Conservation (phyloP, 441 rosid species). For the Brassica hybrid region DNA sequence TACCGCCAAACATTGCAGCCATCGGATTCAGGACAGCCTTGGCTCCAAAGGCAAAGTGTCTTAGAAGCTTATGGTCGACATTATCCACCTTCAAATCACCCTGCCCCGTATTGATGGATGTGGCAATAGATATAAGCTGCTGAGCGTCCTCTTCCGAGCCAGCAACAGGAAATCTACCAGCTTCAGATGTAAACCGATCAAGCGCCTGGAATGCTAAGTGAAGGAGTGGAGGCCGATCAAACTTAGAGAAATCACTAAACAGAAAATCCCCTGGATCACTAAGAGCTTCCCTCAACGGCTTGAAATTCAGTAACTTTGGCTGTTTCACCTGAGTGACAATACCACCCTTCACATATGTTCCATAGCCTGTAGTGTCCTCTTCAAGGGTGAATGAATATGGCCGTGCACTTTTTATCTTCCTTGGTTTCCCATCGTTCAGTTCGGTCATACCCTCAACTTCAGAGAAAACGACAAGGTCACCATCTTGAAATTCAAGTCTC, state of each 20-base stretch:
- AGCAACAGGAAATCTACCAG: slow-evolving; percentile 77
- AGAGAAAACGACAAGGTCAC: slow-evolving; percentile 86
- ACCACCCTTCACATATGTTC: slow-evolving; percentile 78
- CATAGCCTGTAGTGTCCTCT: slow-evolving; percentile 72
- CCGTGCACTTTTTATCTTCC: slow-evolving; percentile 80
- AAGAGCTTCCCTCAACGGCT: slow-evolving; percentile 78
- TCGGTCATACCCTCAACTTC: slow-evolving; percentile 90
- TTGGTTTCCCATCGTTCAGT: slow-evolving; percentile 88
- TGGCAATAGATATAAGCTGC: slow-evolving; percentile 64
- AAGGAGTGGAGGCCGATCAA: slow-evolving; percentile 84
- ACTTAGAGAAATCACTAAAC: slow-evolving; percentile 84
- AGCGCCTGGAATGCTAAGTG: slow-evolving; percentile 92
- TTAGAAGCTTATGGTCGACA: slow-evolving; percentile 66
- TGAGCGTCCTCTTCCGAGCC: slow-evolving; percentile 90
- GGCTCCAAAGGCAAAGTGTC: slow-evolving; percentile 86
- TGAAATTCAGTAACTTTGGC: slow-evolving; percentile 78
- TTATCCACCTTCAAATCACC: slow-evolving; percentile 72
- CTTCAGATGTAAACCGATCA: slow-evolving; percentile 66
- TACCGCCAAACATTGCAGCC: slow-evolving; percentile 98
- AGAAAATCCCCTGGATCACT: slow-evolving; percentile 92
- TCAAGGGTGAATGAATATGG: slow-evolving; percentile 84
- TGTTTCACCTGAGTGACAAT: slow-evolving; percentile 93
- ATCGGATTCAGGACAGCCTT: slow-evolving; percentile 90
- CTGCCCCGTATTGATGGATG: slow-evolving; percentile 55
- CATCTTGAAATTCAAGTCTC: slow-evolving; percentile 94